A percentile compares a stretch with the other conserved stretches of the same genome.
These are phyloP conservation scores for Colletotrichum australisinense DNA, from an alignment of 2,329 filamentous ascomycete genomes.

Conservation along the genomic window DNA sequence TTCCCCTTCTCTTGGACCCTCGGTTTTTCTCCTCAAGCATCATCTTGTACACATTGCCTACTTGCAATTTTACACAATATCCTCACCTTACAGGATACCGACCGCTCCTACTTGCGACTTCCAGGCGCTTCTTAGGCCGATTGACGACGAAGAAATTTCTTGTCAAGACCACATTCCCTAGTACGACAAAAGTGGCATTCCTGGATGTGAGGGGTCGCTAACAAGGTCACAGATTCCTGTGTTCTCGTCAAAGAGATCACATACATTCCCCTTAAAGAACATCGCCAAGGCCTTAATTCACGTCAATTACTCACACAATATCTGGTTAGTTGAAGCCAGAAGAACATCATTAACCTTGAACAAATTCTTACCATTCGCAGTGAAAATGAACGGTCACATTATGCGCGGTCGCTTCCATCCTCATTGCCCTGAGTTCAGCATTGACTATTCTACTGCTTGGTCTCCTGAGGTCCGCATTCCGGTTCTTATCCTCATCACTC, in stretches of 20 bases:
- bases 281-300: no score
- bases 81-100: neutral
- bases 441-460: constrained; percentile 25
- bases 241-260: neutral
- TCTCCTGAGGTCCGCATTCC: constrained; percentile 13
- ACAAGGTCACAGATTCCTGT: neutral
- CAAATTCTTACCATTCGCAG: neutral
- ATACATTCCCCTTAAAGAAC: neutral
- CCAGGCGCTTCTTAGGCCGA: neutral
- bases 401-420: constrained; percentile 17
- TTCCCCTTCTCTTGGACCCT: neutral
- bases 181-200: neutral
- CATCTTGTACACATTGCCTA: neutral
- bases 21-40: neutral
- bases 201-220: neutral
- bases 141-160: neutral
- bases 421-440: constrained; percentile 2
- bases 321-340: neutral
- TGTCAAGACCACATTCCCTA: neutral
- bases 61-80: neutral
- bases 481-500: constrained; percentile 6
- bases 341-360: neutral
- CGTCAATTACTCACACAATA: neutral
- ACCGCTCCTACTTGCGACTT: neutral
- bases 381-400: constrained; percentile 21